Base-by-base conservation (phyloP, 2,329 filamentous ascomycete species). In the Thermochaetoides dissita region DNA sequence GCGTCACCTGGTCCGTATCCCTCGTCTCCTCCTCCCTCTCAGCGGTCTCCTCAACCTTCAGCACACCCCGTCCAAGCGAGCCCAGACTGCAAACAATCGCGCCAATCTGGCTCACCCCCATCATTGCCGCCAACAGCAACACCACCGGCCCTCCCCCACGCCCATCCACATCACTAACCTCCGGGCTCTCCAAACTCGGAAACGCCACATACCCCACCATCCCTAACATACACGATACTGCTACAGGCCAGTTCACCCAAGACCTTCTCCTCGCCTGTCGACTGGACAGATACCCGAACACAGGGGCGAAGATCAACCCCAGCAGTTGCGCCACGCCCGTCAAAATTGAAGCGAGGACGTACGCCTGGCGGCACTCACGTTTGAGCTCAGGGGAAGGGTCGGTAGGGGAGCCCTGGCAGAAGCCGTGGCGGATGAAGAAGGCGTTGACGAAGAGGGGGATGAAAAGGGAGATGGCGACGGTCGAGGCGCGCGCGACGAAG, bases 1-100 rank as follows among this genome's bases (percentile, higher is more conserved):
- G 34, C 7, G 50, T 51, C 38, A 55, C 55, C 28, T 60, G 47
- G 2, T 62, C 50, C 31, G 55, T 54, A 30, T 64, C 62, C 32
- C 58, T 62, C 12, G 37, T 28, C 17, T 24, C 17, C 17, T 24
- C 17, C 17, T 24, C 17, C 17, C 17, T 24, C 17, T 24, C 17
- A 24, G 17, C 3, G 3, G 17, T 24, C 17, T 24, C 51, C 37
- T 73, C 69, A 2, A 63, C 65, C 6, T 66, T 64, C 17, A 93
- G 67, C 17, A 96, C 81, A 4, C 87, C 88, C 10, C 78, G 77
- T 33, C 86, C 86, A 3, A 98, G 71, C 1, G 91, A 76, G 1
- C 84, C 87, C n/a, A 98, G 72, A 49, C 85, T 94, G 63, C 88
- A 95, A 1, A 98, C 91, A 45, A 98, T 96, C 8, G 87, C 83